Conservation (phyloP, 2,329 filamentous ascomycete species). For the Fusarium sambucinum region DNA sequence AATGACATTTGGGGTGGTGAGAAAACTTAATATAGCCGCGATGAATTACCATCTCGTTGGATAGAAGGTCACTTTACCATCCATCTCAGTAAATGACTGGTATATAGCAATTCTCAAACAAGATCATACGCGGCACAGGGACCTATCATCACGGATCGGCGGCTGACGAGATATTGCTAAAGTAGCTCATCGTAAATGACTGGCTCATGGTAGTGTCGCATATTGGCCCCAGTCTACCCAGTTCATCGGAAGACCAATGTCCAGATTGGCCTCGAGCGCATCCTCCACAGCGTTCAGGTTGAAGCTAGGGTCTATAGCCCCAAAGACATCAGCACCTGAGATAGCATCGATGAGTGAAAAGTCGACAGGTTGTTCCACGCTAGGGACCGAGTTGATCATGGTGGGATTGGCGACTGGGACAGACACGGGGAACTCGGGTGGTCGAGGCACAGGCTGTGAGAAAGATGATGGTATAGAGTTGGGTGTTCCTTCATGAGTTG, state of each 20-base stretch:
- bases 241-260: constrained; percentile 65
- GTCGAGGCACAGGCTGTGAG: constrained; percentile 14
- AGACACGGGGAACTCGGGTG: constrained; percentile 31
- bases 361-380: constrained; percentile 54
- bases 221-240: constrained; percentile 62
- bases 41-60: not conserved
- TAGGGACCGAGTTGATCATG: constrained; percentile 46
- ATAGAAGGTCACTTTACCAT: not conserved
- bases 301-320: constrained; percentile 67
- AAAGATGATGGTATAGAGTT: constrained; percentile 37
- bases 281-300: constrained; percentile 66
- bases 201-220: constrained; percentile 42
- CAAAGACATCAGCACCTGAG: constrained; percentile 66
- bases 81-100: not conserved
- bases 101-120: not conserved
- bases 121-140: not conserved
- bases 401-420: constrained; percentile 43
- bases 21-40: constrained; percentile 7
- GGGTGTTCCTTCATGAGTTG: constrained; percentile 41
- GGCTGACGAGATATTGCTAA: constrained; percentile 13
- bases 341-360: constrained; percentile 58
- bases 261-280: constrained; percentile 66
- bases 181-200: not conserved
- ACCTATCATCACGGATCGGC: not conserved
- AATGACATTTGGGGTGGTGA: not conserved